These are phyloP conservation scores for Turnera subulata DNA, from an alignment of 345 rosid genomes.

Conservation along the genomic window DNA sequence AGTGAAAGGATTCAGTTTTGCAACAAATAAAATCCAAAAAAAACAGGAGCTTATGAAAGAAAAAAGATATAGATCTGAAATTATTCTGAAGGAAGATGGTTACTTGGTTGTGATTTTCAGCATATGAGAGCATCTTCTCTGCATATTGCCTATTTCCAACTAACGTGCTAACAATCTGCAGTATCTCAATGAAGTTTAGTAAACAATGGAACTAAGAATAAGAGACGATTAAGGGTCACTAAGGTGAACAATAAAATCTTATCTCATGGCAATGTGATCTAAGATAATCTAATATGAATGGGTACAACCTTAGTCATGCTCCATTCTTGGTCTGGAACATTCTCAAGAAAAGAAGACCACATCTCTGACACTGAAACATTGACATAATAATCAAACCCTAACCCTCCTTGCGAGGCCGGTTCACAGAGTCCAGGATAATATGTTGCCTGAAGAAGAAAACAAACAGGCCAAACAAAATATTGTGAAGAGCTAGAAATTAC, in stretches of 20 bases:
- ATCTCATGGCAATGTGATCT: neutral
- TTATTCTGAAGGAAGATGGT: conserved; percentile 11
- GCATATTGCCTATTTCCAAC: conserved; percentile 60
- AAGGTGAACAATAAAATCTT: conserved; percentile 5
- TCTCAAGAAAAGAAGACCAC: conserved; percentile 82
- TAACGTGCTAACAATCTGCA: conserved; percentile 77
- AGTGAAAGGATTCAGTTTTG: conserved; percentile 6
- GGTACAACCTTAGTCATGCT: conserved; percentile 84
- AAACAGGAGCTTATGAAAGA: conserved; percentile 6
- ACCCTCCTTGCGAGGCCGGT: conserved; percentile 84
- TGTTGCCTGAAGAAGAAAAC: conserved; percentile 48
- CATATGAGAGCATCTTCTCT: conserved; percentile 76
- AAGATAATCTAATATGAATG: neutral
- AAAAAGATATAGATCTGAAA: conserved; percentile 8
- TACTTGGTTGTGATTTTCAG: conserved; percentile 91
- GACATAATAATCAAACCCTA: conserved; percentile 89
- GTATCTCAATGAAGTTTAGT: neutral
- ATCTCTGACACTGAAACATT: conserved; percentile 85
- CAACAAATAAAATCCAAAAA: neutral
- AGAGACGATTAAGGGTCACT: neutral
- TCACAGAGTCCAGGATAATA: conserved; percentile 94
- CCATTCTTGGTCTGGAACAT: conserved; percentile 71
- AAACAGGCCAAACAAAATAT: conserved; percentile 3
- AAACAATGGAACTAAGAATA: neutral
- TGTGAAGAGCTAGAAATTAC: conserved; percentile 9